These are phyloP conservation scores for Penicillium chermesinum DNA, from an alignment of 495 filamentous ascomycete species.

Conservation along the genomic window DNA sequence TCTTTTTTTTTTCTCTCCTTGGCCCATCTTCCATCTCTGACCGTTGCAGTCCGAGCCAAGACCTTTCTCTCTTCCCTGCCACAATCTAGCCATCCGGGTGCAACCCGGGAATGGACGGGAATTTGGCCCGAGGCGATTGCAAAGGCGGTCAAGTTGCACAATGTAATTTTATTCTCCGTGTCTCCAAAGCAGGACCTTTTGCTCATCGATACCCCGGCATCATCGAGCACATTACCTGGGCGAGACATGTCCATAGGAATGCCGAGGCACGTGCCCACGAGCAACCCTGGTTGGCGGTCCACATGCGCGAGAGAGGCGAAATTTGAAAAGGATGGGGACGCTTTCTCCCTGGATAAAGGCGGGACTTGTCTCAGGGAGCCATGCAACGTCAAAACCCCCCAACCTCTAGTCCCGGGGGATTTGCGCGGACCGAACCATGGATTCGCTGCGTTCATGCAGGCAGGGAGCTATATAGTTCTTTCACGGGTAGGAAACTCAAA, in stretches of 20 bases:
- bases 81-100: constrained; percentile 16
- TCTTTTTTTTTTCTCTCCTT: background rate
- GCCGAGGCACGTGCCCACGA: constrained; percentile 16
- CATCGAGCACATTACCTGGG: background rate
- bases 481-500: background rate
- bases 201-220: background rate
- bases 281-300: constrained; percentile 7
- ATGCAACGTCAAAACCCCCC: constrained; percentile 12
- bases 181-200: too few relatives aligned
- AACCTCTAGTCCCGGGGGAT: constrained; percentile 8
- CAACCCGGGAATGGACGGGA: constrained; percentile 17
- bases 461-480: background rate
- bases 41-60: background rate
- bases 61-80: constrained; percentile 14
- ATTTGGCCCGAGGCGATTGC: constrained; percentile 9
- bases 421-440: constrained; percentile 12
- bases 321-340: background rate
- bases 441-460: constrained; percentile 18
- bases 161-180: too few relatives aligned
- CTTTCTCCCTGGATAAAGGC: background rate
- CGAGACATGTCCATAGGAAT: constrained; percentile 1
- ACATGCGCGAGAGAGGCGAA: background rate
- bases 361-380: constrained; percentile 10
- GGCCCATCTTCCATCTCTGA: background rate
- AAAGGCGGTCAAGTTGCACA: constrained; percentile 9